phyloP scores from a whole-genome alignment of 1,284 basidiomycete genomes.

The Thelephora terrestris region DNA sequence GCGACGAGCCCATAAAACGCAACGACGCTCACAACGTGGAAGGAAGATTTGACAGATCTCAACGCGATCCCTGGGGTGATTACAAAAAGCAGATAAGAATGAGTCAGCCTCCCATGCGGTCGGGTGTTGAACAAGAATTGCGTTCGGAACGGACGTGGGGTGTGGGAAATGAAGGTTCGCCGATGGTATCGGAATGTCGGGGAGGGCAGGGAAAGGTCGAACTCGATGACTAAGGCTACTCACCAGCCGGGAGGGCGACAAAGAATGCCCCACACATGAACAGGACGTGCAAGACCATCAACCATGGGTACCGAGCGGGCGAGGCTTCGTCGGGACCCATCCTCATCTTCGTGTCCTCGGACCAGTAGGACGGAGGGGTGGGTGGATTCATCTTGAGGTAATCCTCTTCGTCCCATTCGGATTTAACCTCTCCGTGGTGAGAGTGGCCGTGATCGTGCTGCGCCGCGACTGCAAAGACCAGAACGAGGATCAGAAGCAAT shows the following conservation, averaged over 20 bases:
- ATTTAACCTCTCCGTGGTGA: conserved; percentile 38
- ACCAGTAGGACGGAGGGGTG: conserved; percentile 71
- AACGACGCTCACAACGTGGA: conserved; percentile 42
- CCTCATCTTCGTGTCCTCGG: conserved; percentile 54
- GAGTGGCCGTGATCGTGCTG: conserved; percentile 34
- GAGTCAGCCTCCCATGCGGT: too few relatives aligned
- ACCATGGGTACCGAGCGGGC: conserved; percentile 37
- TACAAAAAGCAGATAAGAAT: not conserved
- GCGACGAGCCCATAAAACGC: conserved; percentile 46
- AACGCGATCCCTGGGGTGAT: conserved; percentile 54
- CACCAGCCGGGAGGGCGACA: conserved; percentile 64
- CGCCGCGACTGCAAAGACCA: not conserved
- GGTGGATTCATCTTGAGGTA: conserved; percentile 50
- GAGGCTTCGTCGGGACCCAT: conserved; percentile 23
- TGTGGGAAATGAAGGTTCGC: not conserved
- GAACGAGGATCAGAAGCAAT: conserved; percentile 7
- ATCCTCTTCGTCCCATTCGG: conserved; percentile 65
- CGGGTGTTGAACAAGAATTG: too few relatives aligned
- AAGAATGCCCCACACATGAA: conserved; percentile 72
- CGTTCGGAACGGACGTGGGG: too few relatives aligned
- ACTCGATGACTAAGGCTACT: conserved; percentile 14
- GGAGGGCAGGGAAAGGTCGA: not conserved
- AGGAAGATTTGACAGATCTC: conserved; percentile 59
- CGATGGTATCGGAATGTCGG: too few relatives aligned
- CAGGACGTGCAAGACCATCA: conserved; percentile 58